Evolutionary conservation across 345 rosid species (phyloP).

Genomic region (Carallia pectinifolia): DNA sequence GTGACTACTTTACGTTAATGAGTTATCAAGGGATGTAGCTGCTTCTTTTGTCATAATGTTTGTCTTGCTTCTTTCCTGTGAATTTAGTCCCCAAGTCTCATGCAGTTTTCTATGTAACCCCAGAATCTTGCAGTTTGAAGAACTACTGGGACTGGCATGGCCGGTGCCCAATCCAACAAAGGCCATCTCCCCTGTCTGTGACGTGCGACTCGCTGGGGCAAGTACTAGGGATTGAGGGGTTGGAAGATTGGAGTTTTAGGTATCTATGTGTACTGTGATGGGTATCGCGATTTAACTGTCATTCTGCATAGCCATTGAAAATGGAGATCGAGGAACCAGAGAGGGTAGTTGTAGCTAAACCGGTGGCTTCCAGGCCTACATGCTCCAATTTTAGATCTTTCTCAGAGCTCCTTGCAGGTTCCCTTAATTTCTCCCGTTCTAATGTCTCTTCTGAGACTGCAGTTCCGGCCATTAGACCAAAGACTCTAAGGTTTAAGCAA

Average conservation of each 20-base stretch:
- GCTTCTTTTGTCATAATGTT: background rate
- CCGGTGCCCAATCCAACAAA: background rate
- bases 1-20: background rate
- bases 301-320: conserved; percentile 7
- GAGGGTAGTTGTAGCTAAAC: conserved; percentile 66
- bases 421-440: conserved; percentile 48
- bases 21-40: background rate
- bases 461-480: conserved; percentile 69
- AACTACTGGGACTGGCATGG: background rate
- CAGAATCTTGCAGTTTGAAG: conserved; percentile 18
- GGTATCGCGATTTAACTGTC: background rate
- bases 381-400: conserved; percentile 58
- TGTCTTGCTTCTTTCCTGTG: background rate
- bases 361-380: conserved; percentile 87
- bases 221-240: background rate
- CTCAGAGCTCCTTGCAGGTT: conserved; percentile 67
- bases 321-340: conserved; percentile 76
- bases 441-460: conserved; percentile 36
- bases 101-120: background rate
- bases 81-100: conserved; percentile 10
- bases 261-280: too few relatives aligned
- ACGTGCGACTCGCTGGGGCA: too few relatives aligned
- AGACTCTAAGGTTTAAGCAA: conserved; percentile 69
- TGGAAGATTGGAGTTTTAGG: conserved; percentile 6
- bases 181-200: background rate